Evolutionary conservation across 192 early-diverging fungal species (phyloP).

Genomic region (Thamnidium elegans): DNA sequence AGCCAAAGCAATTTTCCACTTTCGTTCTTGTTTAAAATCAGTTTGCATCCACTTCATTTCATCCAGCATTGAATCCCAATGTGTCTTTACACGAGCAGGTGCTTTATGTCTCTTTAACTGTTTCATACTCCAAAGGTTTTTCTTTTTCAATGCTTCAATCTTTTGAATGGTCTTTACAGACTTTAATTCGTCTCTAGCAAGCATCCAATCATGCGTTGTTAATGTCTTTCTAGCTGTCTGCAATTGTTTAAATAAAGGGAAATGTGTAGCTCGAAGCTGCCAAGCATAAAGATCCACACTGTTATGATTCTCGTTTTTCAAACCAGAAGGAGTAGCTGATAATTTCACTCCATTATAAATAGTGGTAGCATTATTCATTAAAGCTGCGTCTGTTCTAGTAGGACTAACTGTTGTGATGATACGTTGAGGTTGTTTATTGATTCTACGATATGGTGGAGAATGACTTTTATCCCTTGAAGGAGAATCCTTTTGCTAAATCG

Average conservation of each 20-base stretch:
- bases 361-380: neutral
- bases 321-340: neutral
- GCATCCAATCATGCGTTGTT: conserved; percentile 74
- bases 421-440: neutral
- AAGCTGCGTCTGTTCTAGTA: conserved; percentile 24
- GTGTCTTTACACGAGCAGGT: conserved; percentile 55
- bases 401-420: neutral
- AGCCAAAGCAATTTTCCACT: conserved; percentile 78
- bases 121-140: conserved; percentile 68
- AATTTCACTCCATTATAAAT: conserved; percentile 29
- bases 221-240: conserved; percentile 65
- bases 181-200: conserved; percentile 75
- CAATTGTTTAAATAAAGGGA: conserved; percentile 59
- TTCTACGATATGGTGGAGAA: neutral
- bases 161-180: conserved; percentile 58
- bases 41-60: conserved; percentile 82
- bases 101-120: conserved; percentile 66
- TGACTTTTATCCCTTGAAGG: neutral
- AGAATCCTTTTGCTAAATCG: conserved; percentile 6
- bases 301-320: conserved; percentile 14
- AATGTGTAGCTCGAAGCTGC: conserved; percentile 28
- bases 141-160: conserved; percentile 70
- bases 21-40: conserved; percentile 79
- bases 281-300: conserved; percentile 37
- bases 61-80: conserved; percentile 76